Evolutionary conservation across 352 stramenopile species (phyloP).

Genomic region (Phytophthora fragariae): DNA sequence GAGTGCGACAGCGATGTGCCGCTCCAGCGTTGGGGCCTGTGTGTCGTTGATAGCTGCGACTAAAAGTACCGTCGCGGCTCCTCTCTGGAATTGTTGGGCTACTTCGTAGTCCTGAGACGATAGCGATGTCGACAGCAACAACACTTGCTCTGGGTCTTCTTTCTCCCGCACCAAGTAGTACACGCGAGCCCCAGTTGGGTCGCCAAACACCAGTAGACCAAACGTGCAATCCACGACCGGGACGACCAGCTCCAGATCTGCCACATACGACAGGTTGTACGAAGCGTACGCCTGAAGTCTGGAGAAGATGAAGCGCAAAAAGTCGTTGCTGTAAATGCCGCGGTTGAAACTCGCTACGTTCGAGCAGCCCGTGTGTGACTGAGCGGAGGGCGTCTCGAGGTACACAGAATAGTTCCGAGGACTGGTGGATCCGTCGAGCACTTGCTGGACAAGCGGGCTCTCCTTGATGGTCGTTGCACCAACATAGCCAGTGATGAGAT

Average conservation of each 20-base stretch:
- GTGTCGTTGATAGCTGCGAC: not conserved
- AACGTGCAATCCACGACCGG: conserved; percentile 1
- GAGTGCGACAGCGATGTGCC: not conserved
- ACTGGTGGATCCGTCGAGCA: not conserved
- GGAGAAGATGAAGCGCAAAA: not conserved
- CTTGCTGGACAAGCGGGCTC: not conserved
- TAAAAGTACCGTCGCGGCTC: not conserved
- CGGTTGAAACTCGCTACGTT: not conserved
- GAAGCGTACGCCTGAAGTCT: not conserved
- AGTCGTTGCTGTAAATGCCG: not conserved
- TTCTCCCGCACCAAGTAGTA: not conserved
- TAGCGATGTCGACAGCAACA: not conserved
- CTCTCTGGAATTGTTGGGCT: not conserved
- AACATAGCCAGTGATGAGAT: not conserved
- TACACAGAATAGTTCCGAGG: not conserved
- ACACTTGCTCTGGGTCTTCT: not conserved
- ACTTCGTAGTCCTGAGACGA: not conserved
- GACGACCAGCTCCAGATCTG: not conserved
- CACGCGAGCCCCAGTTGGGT: not conserved
- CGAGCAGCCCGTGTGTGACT: not conserved
- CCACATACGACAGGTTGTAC: conserved; percentile 1
- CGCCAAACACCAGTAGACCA: not conserved
- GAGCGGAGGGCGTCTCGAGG: not conserved
- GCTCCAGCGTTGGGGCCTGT: not conserved
- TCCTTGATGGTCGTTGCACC: not conserved